These are phyloP conservation scores for Nicotiana undulata DNA, from an alignment of 257 asterid species.

Conservation along the genomic window DNA sequence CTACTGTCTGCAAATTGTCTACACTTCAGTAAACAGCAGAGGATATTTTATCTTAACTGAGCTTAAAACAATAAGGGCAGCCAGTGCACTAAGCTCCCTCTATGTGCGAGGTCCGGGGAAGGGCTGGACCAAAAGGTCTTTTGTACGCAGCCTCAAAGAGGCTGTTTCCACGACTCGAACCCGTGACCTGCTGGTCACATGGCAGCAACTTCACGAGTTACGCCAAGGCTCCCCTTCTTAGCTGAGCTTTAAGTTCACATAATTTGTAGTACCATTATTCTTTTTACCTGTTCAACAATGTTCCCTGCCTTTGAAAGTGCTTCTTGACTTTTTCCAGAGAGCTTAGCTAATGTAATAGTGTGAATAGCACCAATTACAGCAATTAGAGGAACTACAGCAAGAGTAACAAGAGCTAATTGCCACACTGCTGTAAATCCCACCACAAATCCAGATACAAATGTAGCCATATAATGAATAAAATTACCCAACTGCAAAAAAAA, in stretches of 20 bases:
- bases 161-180: no score
- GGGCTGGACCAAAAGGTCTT: no score
- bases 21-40: constrained; percentile 10
- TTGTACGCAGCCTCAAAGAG: no score
- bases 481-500: constrained; percentile 64
- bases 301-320: constrained; percentile 89
- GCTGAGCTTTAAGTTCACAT: not conserved
- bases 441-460: constrained; percentile 82
- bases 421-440: constrained; percentile 93
- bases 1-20: constrained; percentile 53
- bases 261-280: not conserved
- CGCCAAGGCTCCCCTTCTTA: not conserved
- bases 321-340: constrained; percentile 68
- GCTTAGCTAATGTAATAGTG: constrained; percentile 58
- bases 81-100: no score
- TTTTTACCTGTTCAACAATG: constrained; percentile 68
- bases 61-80: not conserved
- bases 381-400: constrained; percentile 86
- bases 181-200: no score
- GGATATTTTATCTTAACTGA: not conserved
- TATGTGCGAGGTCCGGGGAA: no score
- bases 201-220: no score
- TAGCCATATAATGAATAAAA: constrained; percentile 94
- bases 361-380: constrained; percentile 78
- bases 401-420: constrained; percentile 78